Base-by-base conservation (phyloP, 148 eudicot species). In the Amaranthus hypochondriacus region DNA sequence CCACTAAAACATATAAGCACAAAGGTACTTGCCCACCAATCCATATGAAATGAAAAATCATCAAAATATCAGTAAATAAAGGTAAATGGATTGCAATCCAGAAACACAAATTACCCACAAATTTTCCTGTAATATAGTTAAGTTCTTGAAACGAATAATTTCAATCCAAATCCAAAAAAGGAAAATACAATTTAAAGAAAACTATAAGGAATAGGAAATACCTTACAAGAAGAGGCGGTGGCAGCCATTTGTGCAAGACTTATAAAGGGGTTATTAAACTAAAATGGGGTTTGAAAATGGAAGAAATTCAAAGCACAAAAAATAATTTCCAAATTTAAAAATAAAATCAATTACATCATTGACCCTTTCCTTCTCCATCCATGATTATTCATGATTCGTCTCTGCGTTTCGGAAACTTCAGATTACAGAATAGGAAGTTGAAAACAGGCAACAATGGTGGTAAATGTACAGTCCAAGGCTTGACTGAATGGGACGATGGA, bases 171-270 rank as follows among this genome's bases (percentile, higher is more conserved):
- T 28, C 39, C 4, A 4, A 39, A 8, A 0, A 15, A n/a, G 50
- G 6, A 57, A 21, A 58, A 2, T 13, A 51, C 6, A n/a, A 60
- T 8, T 10, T 0, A 3, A 11, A 6, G 5, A 11, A 73, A 67
- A 56, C 5, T 62, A 5, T 56, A 39, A 46, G 42, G 12, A 11
- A 5, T 1, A 15, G 49, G 2, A 12, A 77, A 14, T 48, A 75
- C 78, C 73, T 75, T 75, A 73, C 59, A 75, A 68, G 78, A 75
- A 68, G 78, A 75, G 7, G 59, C 57, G 44, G 69, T 64, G 48
- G 70, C 67, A 42, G 78, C 66, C 78, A 75, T 75, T 49, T 68
- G 11, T 44, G 8, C 5, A 39, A 46, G 28, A 46, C 15, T 47
- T 15, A 71, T 57, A 47, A 3, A 71, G 65, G 73, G 63, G 11